Evolutionary conservation across 148 eudicot genomes (phyloP).

Genomic region (Arctostaphylos glauca): DNA sequence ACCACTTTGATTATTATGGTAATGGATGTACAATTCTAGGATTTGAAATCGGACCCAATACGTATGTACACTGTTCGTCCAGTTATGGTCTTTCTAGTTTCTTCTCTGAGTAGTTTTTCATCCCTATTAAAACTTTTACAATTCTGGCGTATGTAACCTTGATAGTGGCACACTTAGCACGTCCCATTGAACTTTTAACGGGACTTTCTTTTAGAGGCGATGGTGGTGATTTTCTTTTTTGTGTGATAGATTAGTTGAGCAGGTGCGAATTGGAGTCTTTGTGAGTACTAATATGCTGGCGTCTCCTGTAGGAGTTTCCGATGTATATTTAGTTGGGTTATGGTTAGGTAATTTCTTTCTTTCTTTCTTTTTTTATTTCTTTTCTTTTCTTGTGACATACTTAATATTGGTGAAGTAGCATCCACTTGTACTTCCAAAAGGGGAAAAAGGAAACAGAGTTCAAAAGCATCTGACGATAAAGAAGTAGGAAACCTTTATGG

Average conservation of each 20-base stretch:
- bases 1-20: conserved; percentile 1
- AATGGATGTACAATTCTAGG: background rate
- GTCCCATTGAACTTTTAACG: background rate
- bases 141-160: background rate
- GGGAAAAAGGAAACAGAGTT: background rate
- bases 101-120: background rate
- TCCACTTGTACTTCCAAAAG: background rate
- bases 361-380: background rate
- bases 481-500: background rate
- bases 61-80: background rate
- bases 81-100: background rate
- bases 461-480: background rate
- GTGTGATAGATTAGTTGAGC: background rate
- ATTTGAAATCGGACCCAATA: background rate
- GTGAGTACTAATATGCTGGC: background rate
- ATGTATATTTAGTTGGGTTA: background rate
- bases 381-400: background rate
- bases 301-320: background rate
- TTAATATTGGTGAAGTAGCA: background rate
- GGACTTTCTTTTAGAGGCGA: background rate
- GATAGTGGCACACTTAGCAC: background rate
- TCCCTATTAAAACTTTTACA: background rate
- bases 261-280: background rate
- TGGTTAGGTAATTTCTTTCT: background rate
- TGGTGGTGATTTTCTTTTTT: background rate